These are phyloP conservation scores for Lipomyces orientalis DNA, from an alignment of 805 yeast species.

Conservation along the genomic window DNA sequence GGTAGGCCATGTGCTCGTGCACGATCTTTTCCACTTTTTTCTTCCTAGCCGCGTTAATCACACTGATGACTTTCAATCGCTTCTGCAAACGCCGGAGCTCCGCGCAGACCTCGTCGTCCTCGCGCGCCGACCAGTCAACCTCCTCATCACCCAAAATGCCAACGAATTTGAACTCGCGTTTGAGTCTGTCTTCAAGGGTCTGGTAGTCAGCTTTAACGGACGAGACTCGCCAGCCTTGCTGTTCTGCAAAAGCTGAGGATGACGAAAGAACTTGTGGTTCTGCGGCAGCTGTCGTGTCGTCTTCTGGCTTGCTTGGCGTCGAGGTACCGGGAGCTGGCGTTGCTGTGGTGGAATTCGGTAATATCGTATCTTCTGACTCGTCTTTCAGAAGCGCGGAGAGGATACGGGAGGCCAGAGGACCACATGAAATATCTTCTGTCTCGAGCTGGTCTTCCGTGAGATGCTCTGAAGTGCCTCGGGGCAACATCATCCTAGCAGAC, in stretches of 20 bases:
- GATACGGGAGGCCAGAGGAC: constrained; percentile 85
- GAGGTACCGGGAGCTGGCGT: constrained; percentile 1
- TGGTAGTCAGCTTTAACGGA: constrained; percentile 66
- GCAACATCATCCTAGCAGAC: constrained; percentile 41
- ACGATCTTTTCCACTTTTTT: constrained; percentile 69
- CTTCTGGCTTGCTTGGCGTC: constrained; percentile 15
- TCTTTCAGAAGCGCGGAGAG: constrained; percentile 67
- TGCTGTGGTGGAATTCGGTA: constrained; percentile 14
- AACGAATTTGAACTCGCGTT: constrained; percentile 84
- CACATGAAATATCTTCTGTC: constrained; percentile 79
- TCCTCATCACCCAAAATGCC: constrained; percentile 80
- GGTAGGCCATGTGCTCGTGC: constrained; percentile 92
- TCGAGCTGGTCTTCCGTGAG: constrained; percentile 68
- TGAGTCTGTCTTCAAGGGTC: constrained; percentile 83
- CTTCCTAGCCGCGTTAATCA: constrained; percentile 70
- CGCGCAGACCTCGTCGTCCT: constrained; percentile 91
- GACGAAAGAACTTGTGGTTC: constrained; percentile 28
- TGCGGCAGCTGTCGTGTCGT: constrained; percentile 7
- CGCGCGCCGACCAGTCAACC: constrained; percentile 57
- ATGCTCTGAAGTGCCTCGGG: constrained; percentile 65
- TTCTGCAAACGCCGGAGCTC: constrained; percentile 78
- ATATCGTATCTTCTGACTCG: constrained; percentile 32
- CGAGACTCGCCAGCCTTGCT: constrained; percentile 54
- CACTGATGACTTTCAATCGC: constrained; percentile 65
- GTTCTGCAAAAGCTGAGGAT: constrained; percentile 40